Base-by-base conservation (phyloP, 225 moss, liverwort and hornwort species). In the Marchantia polymorpha region DNA sequence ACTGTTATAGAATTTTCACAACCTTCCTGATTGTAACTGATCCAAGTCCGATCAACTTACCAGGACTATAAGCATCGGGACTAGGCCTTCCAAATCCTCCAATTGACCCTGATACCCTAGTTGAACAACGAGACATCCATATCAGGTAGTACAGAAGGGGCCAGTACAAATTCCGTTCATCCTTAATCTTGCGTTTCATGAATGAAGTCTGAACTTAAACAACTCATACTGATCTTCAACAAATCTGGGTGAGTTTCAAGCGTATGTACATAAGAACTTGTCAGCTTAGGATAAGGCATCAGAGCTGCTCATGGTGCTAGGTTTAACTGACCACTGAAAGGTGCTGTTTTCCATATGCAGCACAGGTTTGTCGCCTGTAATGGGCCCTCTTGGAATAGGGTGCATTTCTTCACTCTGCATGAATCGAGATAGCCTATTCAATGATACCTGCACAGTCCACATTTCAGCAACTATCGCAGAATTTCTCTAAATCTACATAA, bases 391-490 rank as follows among this genome's bases (percentile, higher is more conserved):
- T 67, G 66, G 73, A 39, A 82, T 66, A 30, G 82, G 69, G 71
- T 87, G 82, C 27, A 87, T 82, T 83, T 84, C 87, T 59, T 87
- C 87, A 69, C 87, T 87, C 75, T 81, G 83, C 86, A 87, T 83
- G 59, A 87, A 87, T 70, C 81, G 75, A 27, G 83, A 87, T 59
- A 87, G 77, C 69, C 87, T 80, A 49, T 87, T 84, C 47, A 87
- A 69, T 69, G 87, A 87, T 23, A 87, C 87, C 87, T 87, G 82
- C 64, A 60, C 46, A 64, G 69, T 69, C 1, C 2, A 19, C 0
- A 9, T 69, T 69, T 22, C 19, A 69, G 46, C 9, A 65, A 65
- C 65, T 13, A 65, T 9, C 65, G 27, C 13, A 12, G 12, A 26
- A 65, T 26, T n/a, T 22, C 69, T 47, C 20, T 69, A 10, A 20